Evolutionary conservation across 176 grass and related monocot genomes (phyloP), one percentile per base, ranked within the genome.

Genomic region (Ensete ventricosum): DNA sequence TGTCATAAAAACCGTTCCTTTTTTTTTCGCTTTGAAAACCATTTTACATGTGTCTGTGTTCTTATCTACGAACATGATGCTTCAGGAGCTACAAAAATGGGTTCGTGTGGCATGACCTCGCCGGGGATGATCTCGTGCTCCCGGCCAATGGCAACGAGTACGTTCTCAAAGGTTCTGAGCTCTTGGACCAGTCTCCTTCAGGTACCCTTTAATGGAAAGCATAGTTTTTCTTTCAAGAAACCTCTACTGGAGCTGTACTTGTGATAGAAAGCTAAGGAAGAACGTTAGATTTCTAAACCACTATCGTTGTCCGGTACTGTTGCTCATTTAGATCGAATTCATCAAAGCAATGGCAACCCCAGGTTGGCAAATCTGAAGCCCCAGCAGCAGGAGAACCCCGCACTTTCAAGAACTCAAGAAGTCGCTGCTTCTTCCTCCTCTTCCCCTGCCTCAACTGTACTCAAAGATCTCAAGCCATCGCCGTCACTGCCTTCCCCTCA

Each of bases 41-140:
- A 64, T 29, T 53, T 20, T 20, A n/a, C 5, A 10, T 53, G 9
- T 67, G 70, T 68, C 8, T 21, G 25, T 53, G 29, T 13, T 21
- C 14, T n/a, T 25, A 58, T 50, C 16, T n/a, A 20, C 50, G 64
- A 16, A 60, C 69, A 43, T 50, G 50, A 71, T 43, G 68, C 43
- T 71, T 50, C 87, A 96, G 92, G 89, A 88, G 90, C 73, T 93
- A 97, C 84, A 97, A 97, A 85, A 93, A 87, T 12, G 93, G 93
- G 17, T 97, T 97, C 71, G 93, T 97, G 65, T 97, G 93, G 93
- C 93, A 97, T n/a, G 93, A 97, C 76, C 85, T 97, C 54, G 77
- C 77, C 1, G 81, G 87, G 76, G 90, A 97, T 10, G 93, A 97
- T 75, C 87, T 88, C 14, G 77, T 97, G 20, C 64, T 90, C 74